Evolutionary conservation across 2,329 filamentous ascomycete genomes (phyloP).

Genomic region (Alternaria brassicicola): DNA sequence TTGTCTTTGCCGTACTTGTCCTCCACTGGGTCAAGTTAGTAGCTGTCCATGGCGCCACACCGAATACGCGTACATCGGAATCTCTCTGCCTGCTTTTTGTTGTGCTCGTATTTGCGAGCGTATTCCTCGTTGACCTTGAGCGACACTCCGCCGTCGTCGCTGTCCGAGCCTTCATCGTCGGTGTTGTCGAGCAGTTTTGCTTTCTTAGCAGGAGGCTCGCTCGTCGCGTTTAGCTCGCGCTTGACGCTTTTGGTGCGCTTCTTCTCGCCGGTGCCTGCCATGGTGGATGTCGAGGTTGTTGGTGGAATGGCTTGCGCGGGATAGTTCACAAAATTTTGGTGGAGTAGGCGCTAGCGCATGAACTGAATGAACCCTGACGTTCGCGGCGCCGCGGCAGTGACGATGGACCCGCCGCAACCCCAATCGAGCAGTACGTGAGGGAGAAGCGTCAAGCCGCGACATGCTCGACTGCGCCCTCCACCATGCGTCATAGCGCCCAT

Average conservation of each 20-base stretch:
- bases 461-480: constrained; percentile 10
- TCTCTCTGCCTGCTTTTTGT: constrained; percentile 92
- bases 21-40: constrained; percentile 67
- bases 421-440: constrained; percentile 13
- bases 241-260: constrained; percentile 34
- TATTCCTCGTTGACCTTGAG: constrained; percentile 91
- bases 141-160: constrained; percentile 31
- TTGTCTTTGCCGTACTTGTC: constrained; percentile 74
- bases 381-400: constrained; percentile 25
- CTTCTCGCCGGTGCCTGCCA: constrained; percentile 34
- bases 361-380: constrained; percentile 32
- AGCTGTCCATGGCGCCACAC: neutral
- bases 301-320: constrained; percentile 8
- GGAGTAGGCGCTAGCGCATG: constrained; percentile 26
- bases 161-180: constrained; percentile 39
- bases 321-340: constrained; percentile 32
- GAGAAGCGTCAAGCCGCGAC: constrained; percentile 13
- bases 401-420: constrained; percentile 23
- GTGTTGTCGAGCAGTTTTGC: constrained; percentile 48
- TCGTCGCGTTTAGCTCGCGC: constrained; percentile 28
- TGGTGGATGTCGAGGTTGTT: constrained; percentile 13
- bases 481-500: constrained; percentile 30
- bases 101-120: constrained; percentile 89
- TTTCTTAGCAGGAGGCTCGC: constrained; percentile 42
- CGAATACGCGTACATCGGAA: constrained; percentile 63